Conservation (phyloP, 2,329 filamentous ascomycete genomes). For the Microdochium bolleyi region DNA sequence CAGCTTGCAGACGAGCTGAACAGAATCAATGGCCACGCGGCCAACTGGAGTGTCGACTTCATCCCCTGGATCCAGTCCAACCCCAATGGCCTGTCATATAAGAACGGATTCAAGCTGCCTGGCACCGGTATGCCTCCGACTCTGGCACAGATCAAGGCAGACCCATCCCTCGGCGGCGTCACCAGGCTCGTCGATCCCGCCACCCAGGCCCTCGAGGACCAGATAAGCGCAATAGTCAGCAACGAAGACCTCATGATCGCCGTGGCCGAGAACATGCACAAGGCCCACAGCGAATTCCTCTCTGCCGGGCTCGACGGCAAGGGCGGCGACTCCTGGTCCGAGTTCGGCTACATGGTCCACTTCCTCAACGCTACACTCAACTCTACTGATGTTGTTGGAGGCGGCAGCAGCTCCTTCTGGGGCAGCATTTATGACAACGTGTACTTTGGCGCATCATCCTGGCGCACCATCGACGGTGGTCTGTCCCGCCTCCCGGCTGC, state of each 20-base stretch:
- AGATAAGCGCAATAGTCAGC: conserved; percentile 25
- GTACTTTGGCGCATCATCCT: conserved; percentile 52
- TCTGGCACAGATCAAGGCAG: conserved; percentile 33
- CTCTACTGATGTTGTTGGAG: conserved; percentile 40
- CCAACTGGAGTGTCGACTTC: conserved; percentile 45
- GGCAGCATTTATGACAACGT: conserved; percentile 43
- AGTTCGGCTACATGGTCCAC: conserved; percentile 54
- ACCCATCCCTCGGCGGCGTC: conserved; percentile 28
- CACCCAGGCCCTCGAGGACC: conserved; percentile 24
- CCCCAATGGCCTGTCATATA: conserved; percentile 44
- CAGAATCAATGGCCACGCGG: conserved; percentile 43
- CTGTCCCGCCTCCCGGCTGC: conserved; percentile 49
- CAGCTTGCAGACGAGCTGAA: conserved; percentile 55
- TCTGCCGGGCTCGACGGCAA: conserved; percentile 26
- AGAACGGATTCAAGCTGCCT: conserved; percentile 33
- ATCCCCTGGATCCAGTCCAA: conserved; percentile 54
- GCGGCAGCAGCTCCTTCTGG: conserved; percentile 38
- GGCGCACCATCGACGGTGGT: conserved; percentile 56
- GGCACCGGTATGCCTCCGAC: conserved; percentile 46
- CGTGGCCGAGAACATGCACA: conserved; percentile 33
- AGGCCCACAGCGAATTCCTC: conserved; percentile 32
- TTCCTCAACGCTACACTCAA: conserved; percentile 45
- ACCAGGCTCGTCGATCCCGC: conserved; percentile 22
- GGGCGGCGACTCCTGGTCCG: conserved; percentile 56
- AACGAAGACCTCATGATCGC: conserved; percentile 24